Evolutionary conservation across 768 basidiomycete genomes (phyloP).

Genomic region (Pleurotus citrinopileatus): DNA sequence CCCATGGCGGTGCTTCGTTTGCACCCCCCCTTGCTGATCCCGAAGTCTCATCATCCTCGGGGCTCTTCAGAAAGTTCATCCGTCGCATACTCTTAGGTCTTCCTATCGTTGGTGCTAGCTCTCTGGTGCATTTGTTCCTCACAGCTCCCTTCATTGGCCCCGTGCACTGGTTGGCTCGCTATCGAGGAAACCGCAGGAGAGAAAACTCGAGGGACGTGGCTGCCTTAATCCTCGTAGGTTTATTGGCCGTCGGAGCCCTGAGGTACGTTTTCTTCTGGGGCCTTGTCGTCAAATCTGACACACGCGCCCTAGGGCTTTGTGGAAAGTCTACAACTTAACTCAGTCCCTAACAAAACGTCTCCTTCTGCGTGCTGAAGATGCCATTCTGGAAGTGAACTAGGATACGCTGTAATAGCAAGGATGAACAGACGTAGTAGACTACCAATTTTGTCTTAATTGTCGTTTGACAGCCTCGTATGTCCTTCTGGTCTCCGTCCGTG

Average conservation of each 20-base stretch:
- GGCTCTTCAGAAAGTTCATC: constrained; percentile 54
- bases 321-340: constrained; percentile 67
- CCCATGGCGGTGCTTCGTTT: constrained; percentile 11
- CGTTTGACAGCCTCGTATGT: constrained; percentile 72
- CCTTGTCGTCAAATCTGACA: constrained; percentile 13
- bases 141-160: constrained; percentile 64
- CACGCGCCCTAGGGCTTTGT: constrained; percentile 51
- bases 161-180: constrained; percentile 67
- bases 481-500: constrained; percentile 57
- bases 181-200: constrained; percentile 53
- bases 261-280: constrained; percentile 37
- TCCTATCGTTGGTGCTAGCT: constrained; percentile 75
- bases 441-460: constrained; percentile 72
- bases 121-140: constrained; percentile 68
- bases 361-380: constrained; percentile 72
- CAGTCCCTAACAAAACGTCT: constrained; percentile 55
- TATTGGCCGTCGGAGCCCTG: constrained; percentile 59
- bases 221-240: constrained; percentile 58
- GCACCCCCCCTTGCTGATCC: constrained; percentile 18
- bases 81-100: constrained; percentile 76
- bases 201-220: constrained; percentile 60
- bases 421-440: constrained; percentile 16
- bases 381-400: constrained; percentile 73
- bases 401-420: neutral
- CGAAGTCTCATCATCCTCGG: constrained; percentile 28